A percentile compares a stretch with the other conserved stretches of the same genome.
These are phyloP conservation scores for Tolypocladium amazonense DNA, from an alignment of 2,329 filamentous ascomycete species.

Conservation along the genomic window DNA sequence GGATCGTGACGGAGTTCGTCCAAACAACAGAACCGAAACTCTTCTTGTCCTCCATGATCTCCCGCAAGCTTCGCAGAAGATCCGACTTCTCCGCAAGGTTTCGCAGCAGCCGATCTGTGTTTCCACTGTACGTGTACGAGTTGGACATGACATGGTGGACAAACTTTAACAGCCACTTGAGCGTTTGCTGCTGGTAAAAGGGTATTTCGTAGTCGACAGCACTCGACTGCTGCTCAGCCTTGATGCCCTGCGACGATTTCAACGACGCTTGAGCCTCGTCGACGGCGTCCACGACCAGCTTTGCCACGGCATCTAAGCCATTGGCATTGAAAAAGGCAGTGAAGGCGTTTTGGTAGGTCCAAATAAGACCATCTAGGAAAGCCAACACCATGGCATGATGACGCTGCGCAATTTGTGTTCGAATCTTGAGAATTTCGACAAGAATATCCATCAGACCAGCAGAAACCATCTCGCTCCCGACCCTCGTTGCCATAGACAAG, in stretches of 20 bases:
- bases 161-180: slow-evolving; percentile 92
- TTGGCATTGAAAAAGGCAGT: slow-evolving; percentile 70
- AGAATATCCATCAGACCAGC: slow-evolving; percentile 85
- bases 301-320: slow-evolving; percentile 83
- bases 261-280: slow-evolving; percentile 56
- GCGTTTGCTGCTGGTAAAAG: slow-evolving; percentile 83
- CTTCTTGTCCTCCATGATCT: slow-evolving; percentile 69
- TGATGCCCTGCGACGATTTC: slow-evolving; percentile 61
- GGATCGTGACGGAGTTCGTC: slow-evolving; percentile 84
- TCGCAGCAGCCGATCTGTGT: slow-evolving; percentile 79
- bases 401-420: slow-evolving; percentile 71
- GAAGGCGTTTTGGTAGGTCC: slow-evolving; percentile 76
- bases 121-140: slow-evolving; percentile 57
- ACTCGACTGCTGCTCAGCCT: slow-evolving; percentile 58
- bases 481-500: slow-evolving; percentile 63
- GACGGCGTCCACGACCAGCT: slow-evolving; percentile 73
- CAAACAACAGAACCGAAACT: slow-evolving; percentile 88
- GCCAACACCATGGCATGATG: slow-evolving; percentile 75
- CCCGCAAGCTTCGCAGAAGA: slow-evolving; percentile 66
- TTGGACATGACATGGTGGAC: slow-evolving; percentile 90
- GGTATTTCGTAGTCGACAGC: slow-evolving; percentile 89
- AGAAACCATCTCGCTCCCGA: slow-evolving; percentile 74
- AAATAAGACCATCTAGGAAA: slow-evolving; percentile 82
- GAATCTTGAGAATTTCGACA: slow-evolving; percentile 76
- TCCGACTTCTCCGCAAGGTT: slow-evolving; percentile 92